Conservation (phyloP, 2,329 filamentous ascomycete species). For the Fusarium austroafricanum region DNA sequence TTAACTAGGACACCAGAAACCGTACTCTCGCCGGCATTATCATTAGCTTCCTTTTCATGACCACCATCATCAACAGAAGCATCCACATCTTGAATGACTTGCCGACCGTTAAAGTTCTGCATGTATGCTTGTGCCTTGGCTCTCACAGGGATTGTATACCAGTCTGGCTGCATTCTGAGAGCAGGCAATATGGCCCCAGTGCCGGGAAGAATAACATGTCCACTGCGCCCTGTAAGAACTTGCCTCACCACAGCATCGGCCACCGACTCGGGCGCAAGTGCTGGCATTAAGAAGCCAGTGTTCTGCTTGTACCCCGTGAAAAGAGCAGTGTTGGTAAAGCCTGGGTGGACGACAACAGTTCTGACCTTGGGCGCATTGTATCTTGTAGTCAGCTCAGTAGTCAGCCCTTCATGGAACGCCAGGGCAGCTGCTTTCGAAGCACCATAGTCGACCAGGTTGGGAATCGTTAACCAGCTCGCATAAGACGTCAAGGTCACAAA, state of each 20-base stretch:
- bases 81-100: conserved; percentile 60
- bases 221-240: conserved; percentile 61
- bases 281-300: conserved; percentile 49
- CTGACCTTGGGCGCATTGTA: conserved; percentile 73
- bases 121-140: conserved; percentile 56
- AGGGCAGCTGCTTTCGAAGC: conserved; percentile 74
- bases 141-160: conserved; percentile 68
- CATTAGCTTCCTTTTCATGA: conserved; percentile 30
- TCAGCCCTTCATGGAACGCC: conserved; percentile 74
- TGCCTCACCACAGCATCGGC: conserved; percentile 62
- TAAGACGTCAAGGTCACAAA: conserved; percentile 76
- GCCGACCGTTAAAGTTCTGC: conserved; percentile 58
- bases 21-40: conserved; percentile 50
- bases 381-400: conserved; percentile 66
- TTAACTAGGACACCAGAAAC: conserved; percentile 52
- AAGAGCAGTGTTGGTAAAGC: conserved; percentile 52
- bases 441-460: conserved; percentile 75
- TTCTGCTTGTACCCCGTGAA: conserved; percentile 67
- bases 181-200: conserved; percentile 56
- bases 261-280: conserved; percentile 55
- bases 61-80: conserved; percentile 50
- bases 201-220: conserved; percentile 59
- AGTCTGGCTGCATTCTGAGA: conserved; percentile 68
- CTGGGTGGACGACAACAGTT: conserved; percentile 73
- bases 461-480: conserved; percentile 69